These are phyloP conservation scores for Ceratocystis diversiconidia DNA, from an alignment of 2,329 filamentous ascomycete species.

Conservation along the genomic window DNA sequence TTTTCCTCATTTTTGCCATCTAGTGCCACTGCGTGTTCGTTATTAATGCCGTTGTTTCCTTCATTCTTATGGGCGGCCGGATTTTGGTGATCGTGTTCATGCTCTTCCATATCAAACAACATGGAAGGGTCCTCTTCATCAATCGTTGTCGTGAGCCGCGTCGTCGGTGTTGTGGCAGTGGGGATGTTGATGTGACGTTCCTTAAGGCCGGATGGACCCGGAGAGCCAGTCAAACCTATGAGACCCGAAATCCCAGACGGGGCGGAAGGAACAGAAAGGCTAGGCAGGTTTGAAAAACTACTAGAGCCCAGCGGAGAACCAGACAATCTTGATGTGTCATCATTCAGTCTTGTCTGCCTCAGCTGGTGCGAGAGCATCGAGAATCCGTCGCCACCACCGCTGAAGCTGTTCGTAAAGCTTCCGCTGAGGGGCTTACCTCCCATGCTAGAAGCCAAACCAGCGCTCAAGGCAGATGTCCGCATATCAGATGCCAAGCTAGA, in stretches of 20 bases:
- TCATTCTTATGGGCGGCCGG: neutral
- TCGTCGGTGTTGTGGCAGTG: conserved; percentile 1
- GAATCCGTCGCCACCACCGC: conserved; percentile 12
- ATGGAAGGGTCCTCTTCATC: conserved; percentile 17
- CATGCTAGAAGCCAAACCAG: conserved; percentile 5
- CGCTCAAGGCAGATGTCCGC: conserved; percentile 4
- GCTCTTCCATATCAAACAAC: conserved; percentile 18
- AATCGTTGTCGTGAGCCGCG: conserved; percentile 15
- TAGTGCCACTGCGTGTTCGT: neutral
- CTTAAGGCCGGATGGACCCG: conserved; percentile 1
- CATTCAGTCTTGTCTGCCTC: conserved; percentile 10
- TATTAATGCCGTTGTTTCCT: neutral
- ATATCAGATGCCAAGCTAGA: conserved; percentile 42
- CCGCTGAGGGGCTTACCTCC: conserved; percentile 8
- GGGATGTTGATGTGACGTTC: conserved; percentile 8
- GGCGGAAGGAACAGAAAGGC: neutral
- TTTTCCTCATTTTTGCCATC: neutral
- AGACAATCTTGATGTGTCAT: conserved; percentile 9
- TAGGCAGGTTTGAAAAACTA: neutral
- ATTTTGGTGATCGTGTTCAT: neutral
- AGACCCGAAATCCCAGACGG: neutral
- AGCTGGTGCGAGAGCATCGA: conserved; percentile 16
- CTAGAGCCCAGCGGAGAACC: conserved; percentile 9
- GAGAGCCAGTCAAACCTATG: neutral
- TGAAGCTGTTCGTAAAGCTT: conserved; percentile 8